These are phyloP conservation scores for Luzula sylvatica DNA, from an alignment of 176 grass and related monocot species.

Conservation along the genomic window DNA sequence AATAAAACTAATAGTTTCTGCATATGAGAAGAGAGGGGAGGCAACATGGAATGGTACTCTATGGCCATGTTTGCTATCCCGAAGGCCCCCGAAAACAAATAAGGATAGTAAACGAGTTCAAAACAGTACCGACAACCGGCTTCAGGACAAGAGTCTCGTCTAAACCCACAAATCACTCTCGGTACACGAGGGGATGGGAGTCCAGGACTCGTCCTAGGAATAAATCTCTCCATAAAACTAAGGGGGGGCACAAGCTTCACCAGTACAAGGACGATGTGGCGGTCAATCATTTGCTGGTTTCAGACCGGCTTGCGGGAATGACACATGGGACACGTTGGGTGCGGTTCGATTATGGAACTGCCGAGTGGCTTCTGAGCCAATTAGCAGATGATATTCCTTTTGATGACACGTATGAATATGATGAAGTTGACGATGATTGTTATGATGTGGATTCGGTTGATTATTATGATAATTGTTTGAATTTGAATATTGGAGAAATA, in stretches of 20 bases:
- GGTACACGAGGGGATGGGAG: background rate
- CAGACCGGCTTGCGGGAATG: background rate
- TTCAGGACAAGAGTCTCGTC: conserved; percentile 5
- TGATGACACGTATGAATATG: background rate
- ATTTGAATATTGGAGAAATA: too few species aligned
- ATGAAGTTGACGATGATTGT: background rate
- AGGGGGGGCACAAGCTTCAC: conserved; percentile 1
- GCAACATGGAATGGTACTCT: conserved; percentile 12
- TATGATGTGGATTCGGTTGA: conserved; percentile 1
- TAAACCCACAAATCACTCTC: conserved; percentile 1
- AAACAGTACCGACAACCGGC: conserved; percentile 7
- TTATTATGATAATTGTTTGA: background rate
- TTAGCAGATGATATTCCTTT: background rate
- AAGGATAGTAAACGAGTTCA: background rate
- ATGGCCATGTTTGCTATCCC: background rate
- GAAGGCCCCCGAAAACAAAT: background rate
- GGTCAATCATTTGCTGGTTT: conserved; percentile 5
- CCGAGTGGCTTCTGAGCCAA: conserved; percentile 16
- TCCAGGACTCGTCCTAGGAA: background rate
- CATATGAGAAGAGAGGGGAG: conserved; percentile 19
- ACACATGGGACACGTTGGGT: background rate
- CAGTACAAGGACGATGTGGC: background rate
- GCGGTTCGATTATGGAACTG: conserved; percentile 5
- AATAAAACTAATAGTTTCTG: too few species aligned
- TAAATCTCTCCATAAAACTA: conserved; percentile 11